Percentiles rank a stretch among this genome's conserved stretches.
phyloP scores from a whole-genome alignment of 164 flowering plant genomes.

The Annona cherimola region DNA sequence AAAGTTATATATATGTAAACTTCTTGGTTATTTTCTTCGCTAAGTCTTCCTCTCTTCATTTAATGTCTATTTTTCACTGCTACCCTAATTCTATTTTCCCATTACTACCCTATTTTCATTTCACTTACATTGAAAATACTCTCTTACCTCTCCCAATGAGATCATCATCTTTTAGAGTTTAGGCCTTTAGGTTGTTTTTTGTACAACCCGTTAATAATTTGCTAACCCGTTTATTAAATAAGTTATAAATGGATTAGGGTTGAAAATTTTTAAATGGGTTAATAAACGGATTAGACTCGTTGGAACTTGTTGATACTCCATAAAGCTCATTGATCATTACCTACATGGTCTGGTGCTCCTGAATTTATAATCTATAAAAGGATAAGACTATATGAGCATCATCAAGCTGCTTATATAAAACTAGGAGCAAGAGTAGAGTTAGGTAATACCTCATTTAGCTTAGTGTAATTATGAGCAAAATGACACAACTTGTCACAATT shows the following conservation, averaged over 20 bases:
- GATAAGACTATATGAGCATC: slow-evolving; percentile 3
- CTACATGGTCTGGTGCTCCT: slow-evolving; percentile 9
- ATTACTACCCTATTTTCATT: too few relatives aligned
- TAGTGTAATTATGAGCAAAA: slow-evolving; percentile 9
- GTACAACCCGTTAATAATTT: too few relatives aligned
- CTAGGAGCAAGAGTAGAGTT: background rate
- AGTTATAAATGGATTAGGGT: background rate
- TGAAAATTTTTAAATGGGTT: background rate
- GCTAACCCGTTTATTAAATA: too few relatives aligned
- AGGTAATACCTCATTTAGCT: slow-evolving; percentile 6
- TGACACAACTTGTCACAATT: slow-evolving; percentile 4
- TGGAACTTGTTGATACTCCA: slow-evolving; percentile 1
- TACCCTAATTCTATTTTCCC: too few relatives aligned
- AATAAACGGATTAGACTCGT: background rate
- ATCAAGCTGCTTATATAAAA: background rate
- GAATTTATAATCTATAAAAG: slow-evolving; percentile 9
- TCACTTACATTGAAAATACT: too few relatives aligned
- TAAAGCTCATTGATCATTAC: background rate
- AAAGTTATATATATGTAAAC: too few relatives aligned
- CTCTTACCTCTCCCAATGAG: too few relatives aligned
- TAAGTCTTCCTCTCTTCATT: too few relatives aligned
- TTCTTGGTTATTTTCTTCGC: too few relatives aligned
- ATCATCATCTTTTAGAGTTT: too few relatives aligned
- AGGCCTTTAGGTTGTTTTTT: too few relatives aligned
- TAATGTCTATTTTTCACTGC: too few relatives aligned